Evolutionary conservation across 2,329 filamentous ascomycete species (phyloP).

Genomic region (Thelonectria discophora): DNA sequence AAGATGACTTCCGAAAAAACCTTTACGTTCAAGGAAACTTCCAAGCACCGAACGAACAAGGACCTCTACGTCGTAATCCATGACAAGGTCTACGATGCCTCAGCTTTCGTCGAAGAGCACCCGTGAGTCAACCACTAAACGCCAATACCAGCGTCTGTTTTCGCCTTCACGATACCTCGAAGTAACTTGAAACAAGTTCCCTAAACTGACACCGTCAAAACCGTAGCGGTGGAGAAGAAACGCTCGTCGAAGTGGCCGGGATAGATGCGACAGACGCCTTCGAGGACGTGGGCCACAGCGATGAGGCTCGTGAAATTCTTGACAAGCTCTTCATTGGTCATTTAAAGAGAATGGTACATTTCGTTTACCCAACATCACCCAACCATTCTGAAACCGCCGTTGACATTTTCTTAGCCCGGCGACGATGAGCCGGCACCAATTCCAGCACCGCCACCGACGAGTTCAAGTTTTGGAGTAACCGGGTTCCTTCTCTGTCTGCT

Average conservation of each 20-base stretch:
- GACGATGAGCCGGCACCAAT: neutral
- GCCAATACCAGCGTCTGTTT: too few relatives aligned
- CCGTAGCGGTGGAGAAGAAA: constrained; percentile 20
- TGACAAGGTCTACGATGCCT: constrained; percentile 87
- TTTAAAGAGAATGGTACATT: neutral
- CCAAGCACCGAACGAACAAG: constrained; percentile 84
- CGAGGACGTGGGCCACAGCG: constrained; percentile 26
- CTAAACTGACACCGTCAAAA: neutral
- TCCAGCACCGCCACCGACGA: neutral
- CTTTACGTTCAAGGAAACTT: constrained; percentile 77
- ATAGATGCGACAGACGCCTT: constrained; percentile 25
- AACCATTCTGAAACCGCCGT: neutral
- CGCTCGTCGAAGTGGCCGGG: constrained; percentile 13
- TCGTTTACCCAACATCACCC: neutral
- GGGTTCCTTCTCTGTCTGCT: neutral
- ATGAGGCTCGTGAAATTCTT: constrained; percentile 22
- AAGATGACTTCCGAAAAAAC: constrained; percentile 43
- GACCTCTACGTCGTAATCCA: constrained; percentile 87
- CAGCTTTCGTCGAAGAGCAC: constrained; percentile 90
- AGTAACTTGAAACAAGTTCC: neutral
- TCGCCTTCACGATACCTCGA: too few relatives aligned
- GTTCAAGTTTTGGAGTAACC: neutral
- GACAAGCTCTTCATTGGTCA: neutral
- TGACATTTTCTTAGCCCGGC: constrained; percentile 1
- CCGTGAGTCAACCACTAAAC: constrained; percentile 62